A percentile compares a stretch with the other conserved stretches of the same genome.
These are phyloP conservation scores for Trichomonas gallinae DNA, from an alignment of 208 protist species.

Conservation along the genomic window DNA sequence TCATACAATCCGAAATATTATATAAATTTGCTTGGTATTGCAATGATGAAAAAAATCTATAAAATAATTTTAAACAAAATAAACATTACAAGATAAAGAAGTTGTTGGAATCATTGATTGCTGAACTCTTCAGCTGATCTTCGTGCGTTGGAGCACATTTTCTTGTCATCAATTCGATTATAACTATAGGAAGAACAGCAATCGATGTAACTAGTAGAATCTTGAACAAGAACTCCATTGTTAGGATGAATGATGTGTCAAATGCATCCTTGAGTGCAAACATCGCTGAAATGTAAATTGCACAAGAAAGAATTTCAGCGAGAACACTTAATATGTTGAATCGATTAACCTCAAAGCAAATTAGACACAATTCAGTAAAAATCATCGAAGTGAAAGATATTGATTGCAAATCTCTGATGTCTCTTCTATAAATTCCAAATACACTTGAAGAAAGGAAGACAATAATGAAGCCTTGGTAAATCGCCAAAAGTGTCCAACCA, in stretches of 20 bases:
- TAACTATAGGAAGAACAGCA: not conserved
- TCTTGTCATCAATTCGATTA: not conserved
- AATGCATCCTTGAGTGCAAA: not conserved
- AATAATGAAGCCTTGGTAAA: constrained; percentile 74
- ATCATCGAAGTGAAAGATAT: constrained; percentile 91
- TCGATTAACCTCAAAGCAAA: constrained; percentile 70
- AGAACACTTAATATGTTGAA: constrained; percentile 66
- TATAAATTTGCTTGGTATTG: no score
- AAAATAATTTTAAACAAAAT: no score
- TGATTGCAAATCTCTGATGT: constrained; percentile 61
- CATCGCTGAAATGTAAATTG: constrained; percentile 20
- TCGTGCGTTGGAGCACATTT: not conserved
- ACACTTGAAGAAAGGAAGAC: constrained; percentile 75
- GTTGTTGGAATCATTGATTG: not conserved
- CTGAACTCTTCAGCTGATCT: not conserved
- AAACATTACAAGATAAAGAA: not conserved
- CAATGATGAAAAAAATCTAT: no score
- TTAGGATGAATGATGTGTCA: constrained; percentile 25
- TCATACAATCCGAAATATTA: no score
- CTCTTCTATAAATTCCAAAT: constrained; percentile 74
- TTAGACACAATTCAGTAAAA: constrained; percentile 82
- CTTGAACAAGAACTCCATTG: constrained; percentile 28
- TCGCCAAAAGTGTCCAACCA: constrained; percentile 52
- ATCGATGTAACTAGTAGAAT: constrained; percentile 3
- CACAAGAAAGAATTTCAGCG: constrained; percentile 49